Conservation (phyloP, 2,329 filamentous ascomycete species). For the Achaetomium macrosporum region DNA sequence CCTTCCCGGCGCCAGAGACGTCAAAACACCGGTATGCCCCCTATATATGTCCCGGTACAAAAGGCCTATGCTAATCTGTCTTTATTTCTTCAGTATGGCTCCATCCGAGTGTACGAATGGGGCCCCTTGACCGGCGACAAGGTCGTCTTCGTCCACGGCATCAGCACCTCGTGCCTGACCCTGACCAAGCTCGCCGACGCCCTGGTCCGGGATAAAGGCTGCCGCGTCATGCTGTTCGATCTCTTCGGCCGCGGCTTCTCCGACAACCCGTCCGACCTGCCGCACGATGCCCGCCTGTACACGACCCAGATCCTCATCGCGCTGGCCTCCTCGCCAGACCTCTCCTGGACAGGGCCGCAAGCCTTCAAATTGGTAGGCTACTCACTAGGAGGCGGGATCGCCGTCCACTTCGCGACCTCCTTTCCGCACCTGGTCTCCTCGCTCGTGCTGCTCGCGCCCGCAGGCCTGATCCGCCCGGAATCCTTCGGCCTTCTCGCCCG, state of each 20-base stretch:
- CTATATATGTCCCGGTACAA: neutral
- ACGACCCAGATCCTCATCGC: conserved; percentile 65
- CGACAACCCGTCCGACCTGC: conserved; percentile 58
- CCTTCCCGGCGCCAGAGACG: conserved; percentile 67
- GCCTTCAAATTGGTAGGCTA: conserved; percentile 68
- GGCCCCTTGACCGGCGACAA: conserved; percentile 68
- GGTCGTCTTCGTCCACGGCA: conserved; percentile 75
- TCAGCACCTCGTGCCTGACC: conserved; percentile 74
- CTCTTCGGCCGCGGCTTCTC: conserved; percentile 65
- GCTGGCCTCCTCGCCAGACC: conserved; percentile 57
- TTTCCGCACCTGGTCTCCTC: conserved; percentile 65
- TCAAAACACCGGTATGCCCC: conserved; percentile 55
- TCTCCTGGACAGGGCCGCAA: conserved; percentile 56
- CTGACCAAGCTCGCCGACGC: conserved; percentile 60
- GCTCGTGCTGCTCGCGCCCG: conserved; percentile 71
- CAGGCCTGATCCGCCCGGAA: conserved; percentile 61
- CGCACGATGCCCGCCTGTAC: conserved; percentile 70
- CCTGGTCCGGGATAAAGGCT: conserved; percentile 56
- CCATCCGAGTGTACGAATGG: conserved; percentile 75
- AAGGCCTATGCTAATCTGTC: conserved; percentile 8
- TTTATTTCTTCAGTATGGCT: conserved; percentile 52
- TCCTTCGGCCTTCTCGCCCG: conserved; percentile 46
- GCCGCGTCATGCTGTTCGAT: conserved; percentile 75
- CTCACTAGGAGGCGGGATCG: conserved; percentile 75
- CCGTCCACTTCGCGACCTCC: conserved; percentile 64